Evolutionary conservation across 305 asterid species (phyloP), one percentile per base, ranked within the genome.

Genomic region (Rubia occidens): DNA sequence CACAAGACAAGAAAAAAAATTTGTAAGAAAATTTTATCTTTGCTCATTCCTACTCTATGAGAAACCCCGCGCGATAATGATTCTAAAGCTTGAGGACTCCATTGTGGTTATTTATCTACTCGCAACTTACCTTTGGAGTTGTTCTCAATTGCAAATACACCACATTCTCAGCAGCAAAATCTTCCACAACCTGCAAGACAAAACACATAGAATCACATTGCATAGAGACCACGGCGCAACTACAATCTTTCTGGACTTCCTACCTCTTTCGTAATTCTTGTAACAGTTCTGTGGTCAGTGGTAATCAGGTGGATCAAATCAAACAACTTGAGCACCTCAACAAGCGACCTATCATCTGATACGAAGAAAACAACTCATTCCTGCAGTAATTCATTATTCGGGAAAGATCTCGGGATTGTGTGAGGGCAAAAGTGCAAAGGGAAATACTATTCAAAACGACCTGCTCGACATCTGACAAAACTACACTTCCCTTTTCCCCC

Each of bases 161-260:
- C 74, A 90, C 98, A 74, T 87, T 93, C 74, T 93, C 98, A 40
- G 94, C 91, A 47, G 95, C 90, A 79, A 93, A 93, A 82, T 93
- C 97, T 85, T 90, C 97, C 76, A 90, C 69, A 24, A 88, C 97
- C 98, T 92, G 78, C 71, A 10, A 37, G 39, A 21, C 68, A 8
- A 55, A 11, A 62, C 69, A 42, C 26, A 5, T 11, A 51, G 24
- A 62, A 15, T 60, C n/a, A 61, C 54, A 64, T 20, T 20, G 60
- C 71, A 62, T 24, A 55, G 53, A 42, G 60, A 47, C 20, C 61
- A 35, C 72, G 68, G 11, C 55, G 59, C 24, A 53, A 68, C 13
- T 51, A 8, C 29, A 39, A n/a, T 15, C 6, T 61, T 21, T 18
- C 26, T 2, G 7, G 5, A 17, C 32, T 24, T 45, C n/a, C 64